A percentile compares a stretch with the other conserved stretches of the same genome.
Conservation (phyloP, 2,329 filamentous ascomycete species). For the Pyrenophora teres region DNA sequence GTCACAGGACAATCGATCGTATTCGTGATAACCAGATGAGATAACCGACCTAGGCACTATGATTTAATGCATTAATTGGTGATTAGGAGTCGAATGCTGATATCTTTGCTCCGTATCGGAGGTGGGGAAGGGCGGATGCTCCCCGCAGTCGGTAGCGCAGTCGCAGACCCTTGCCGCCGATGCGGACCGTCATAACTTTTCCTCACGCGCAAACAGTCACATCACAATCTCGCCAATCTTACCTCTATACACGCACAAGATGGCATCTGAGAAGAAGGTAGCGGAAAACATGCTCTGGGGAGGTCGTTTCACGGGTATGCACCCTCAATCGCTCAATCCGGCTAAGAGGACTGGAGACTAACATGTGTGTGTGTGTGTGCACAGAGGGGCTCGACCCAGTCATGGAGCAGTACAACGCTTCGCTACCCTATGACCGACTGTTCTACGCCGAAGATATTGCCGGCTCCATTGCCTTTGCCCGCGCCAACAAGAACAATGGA, state of each 20-base stretch:
- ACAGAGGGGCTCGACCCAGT: constrained; percentile 80
- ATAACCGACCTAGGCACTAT: too few relatives aligned
- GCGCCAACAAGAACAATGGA: constrained; percentile 75
- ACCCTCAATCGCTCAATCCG: background rate
- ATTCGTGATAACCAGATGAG: too few relatives aligned
- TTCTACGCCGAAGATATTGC: constrained; percentile 82
- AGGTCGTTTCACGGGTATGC: constrained; percentile 36
- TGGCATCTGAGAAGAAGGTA: constrained; percentile 41
- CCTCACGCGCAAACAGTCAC: constrained; percentile 27
- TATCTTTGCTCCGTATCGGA: background rate
- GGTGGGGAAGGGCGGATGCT: background rate
- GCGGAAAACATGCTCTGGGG: constrained; percentile 49
- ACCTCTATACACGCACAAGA: constrained; percentile 13
- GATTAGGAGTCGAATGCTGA: background rate
- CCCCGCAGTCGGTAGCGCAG: background rate
- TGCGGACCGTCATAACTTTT: constrained; percentile 27
- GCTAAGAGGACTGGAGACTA: constrained; percentile 10
- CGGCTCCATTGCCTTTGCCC: constrained; percentile 79
- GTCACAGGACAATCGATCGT: too few relatives aligned
- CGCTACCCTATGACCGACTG: constrained; percentile 75
- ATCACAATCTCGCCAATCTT: constrained; percentile 1
- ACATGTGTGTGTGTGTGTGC: constrained; percentile 2
- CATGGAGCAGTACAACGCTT: constrained; percentile 85
- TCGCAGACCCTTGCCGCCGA: constrained; percentile 23
- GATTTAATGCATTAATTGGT: background rate